Conservation (phyloP, 805 yeast genomes). For the Blastobotrys terrestris region DNA sequence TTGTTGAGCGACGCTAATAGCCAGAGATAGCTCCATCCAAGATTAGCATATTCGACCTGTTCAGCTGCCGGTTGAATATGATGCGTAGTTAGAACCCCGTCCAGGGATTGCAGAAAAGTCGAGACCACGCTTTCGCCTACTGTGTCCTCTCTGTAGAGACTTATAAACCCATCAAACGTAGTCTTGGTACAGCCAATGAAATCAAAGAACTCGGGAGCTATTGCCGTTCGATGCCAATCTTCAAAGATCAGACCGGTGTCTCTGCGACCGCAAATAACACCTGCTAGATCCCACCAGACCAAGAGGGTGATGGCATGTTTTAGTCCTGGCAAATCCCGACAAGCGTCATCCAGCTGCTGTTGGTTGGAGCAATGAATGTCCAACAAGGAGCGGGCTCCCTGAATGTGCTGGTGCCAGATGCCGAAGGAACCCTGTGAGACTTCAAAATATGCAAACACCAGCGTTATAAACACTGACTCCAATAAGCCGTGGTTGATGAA, state of each 20-base stretch:
- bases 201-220: conserved; percentile 14
- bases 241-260: conserved; percentile 16
- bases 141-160: too few relatives aligned
- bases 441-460: conserved; percentile 18
- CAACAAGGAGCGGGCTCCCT: conserved; percentile 15
- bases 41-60: too few relatives aligned
- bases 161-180: conserved; percentile 11
- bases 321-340: conserved; percentile 14
- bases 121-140: too few relatives aligned
- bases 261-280: conserved; percentile 10
- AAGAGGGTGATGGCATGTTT: conserved; percentile 17
- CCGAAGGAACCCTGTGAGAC: conserved; percentile 19
- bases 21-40: too few relatives aligned
- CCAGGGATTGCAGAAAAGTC: too few relatives aligned
- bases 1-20: too few relatives aligned
- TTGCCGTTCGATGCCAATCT: conserved; percentile 18
- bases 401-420: conserved; percentile 15
- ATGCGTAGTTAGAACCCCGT: too few relatives aligned
- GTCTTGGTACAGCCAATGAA: conserved; percentile 16
- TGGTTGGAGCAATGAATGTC: conserved; percentile 15
- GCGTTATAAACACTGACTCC: conserved; percentile 17
- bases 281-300: conserved; percentile 18
- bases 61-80: too few relatives aligned
- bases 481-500: conserved; percentile 14
- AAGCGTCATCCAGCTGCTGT: conserved; percentile 6